Conservation (phyloP, 495 filamentous ascomycete species). For the Tuber indicum region DNA sequence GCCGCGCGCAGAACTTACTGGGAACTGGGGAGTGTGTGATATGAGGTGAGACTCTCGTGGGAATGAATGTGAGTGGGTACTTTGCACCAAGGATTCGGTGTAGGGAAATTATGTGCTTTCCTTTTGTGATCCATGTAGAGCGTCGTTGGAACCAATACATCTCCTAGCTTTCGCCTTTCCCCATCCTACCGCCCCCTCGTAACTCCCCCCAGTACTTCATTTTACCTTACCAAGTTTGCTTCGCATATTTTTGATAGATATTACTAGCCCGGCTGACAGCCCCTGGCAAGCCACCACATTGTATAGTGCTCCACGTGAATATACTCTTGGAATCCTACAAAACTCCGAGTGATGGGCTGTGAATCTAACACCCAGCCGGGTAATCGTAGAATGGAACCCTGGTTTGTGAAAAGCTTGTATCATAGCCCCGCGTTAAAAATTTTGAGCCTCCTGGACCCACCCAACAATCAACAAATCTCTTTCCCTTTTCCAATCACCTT, state of each 20-base stretch:
- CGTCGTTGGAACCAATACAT: no score
- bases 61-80: no score
- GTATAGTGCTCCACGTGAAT: no score
- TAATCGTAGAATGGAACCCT: background rate
- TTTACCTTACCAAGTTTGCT: no score
- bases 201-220: background rate
- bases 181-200: no score
- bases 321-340: no score
- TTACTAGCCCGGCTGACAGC: background rate
- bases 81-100: background rate
- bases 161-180: no score
- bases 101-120: background rate
- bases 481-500: constrained; percentile 1
- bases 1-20: no score
- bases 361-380: background rate
- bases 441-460: background rate
- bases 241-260: background rate
- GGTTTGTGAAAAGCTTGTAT: background rate
- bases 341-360: background rate
- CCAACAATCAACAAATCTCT: background rate
- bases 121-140: no score
- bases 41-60: no score
- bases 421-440: background rate
- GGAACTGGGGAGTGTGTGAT: no score
- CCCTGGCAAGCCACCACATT: no score